phyloP scores from a whole-genome alignment of 2,329 filamentous ascomycete genomes.

The Fusarium goolgardi region DNA sequence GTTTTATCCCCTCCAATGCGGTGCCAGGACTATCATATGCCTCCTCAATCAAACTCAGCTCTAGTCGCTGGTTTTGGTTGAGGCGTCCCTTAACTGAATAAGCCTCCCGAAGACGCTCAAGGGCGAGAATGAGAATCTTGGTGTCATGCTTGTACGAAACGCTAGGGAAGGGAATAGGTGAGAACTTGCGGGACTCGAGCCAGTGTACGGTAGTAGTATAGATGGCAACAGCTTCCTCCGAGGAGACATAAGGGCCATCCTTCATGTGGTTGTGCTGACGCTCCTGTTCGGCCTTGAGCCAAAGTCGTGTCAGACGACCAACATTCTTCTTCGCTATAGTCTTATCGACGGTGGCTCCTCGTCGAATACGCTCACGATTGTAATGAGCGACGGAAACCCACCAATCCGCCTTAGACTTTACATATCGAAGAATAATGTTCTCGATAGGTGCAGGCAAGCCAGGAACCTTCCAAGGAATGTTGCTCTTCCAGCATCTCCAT shows the following conservation, averaged over 20 bases:
- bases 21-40: constrained; percentile 98
- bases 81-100: constrained; percentile 97
- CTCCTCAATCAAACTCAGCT: constrained; percentile 95
- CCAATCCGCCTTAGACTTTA: constrained; percentile 99
- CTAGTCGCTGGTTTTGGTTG: constrained; percentile 97
- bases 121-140: constrained; percentile 94
- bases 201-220: constrained; percentile 99
- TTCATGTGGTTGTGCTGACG: constrained; percentile 99
- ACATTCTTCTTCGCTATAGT: constrained; percentile 99
- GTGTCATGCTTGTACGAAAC: constrained; percentile 99
- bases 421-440: constrained; percentile 97
- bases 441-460: constrained; percentile 96
- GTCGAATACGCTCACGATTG: constrained; percentile 95
- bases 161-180: constrained; percentile 97
- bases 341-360: constrained; percentile 98
- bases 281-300: constrained; percentile 98
- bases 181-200: constrained; percentile 98
- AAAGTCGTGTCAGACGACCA: constrained; percentile 90
- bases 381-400: constrained; percentile 99
- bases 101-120: constrained; percentile 92
- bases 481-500: constrained; percentile 99
- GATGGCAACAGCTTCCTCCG: constrained; percentile 97
- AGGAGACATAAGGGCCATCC: constrained; percentile 97
- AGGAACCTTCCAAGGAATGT: constrained; percentile 99
- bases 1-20: constrained; percentile 94